Percentiles rank a stretch among this genome's conserved stretches.
These are phyloP conservation scores for Fraxinus excelsior DNA, from an alignment of 257 asterid genomes.

Conservation along the genomic window DNA sequence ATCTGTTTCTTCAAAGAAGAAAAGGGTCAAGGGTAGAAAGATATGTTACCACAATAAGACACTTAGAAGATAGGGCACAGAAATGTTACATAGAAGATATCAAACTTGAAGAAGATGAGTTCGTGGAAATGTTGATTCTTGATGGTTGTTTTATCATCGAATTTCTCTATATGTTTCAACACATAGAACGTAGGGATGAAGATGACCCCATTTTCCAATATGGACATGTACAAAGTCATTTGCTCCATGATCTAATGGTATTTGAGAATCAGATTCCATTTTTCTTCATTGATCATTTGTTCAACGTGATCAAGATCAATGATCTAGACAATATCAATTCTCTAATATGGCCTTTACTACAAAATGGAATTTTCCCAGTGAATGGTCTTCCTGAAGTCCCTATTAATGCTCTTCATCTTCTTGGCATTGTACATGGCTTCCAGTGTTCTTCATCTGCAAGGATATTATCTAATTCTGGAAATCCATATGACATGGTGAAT, in stretches of 20 bases:
- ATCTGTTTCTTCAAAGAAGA: conserved; percentile 6
- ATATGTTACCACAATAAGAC: neutral
- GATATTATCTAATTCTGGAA: neutral
- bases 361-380: conserved; percentile 14
- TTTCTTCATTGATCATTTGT: conserved; percentile 1
- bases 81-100: neutral
- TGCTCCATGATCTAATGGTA: conserved; percentile 1
- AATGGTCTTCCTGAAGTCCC: neutral
- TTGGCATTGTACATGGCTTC: conserved; percentile 19
- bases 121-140: conserved; percentile 20
- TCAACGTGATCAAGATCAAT: neutral
- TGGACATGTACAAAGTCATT: neutral
- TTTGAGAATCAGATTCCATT: conserved; percentile 10
- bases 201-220: conserved; percentile 14
- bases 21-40: neutral
- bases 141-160: conserved; percentile 21
- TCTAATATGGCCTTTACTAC: neutral
- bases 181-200: neutral
- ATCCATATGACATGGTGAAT: neutral
- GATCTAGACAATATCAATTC: conserved; percentile 3
- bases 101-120: neutral
- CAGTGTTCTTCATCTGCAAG: conserved; percentile 2
- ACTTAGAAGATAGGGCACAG: conserved; percentile 9
- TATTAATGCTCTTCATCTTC: conserved; percentile 13
- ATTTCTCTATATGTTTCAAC: neutral